Conservation (phyloP, 441 rosid genomes). For the Omphalea diandra region DNA sequence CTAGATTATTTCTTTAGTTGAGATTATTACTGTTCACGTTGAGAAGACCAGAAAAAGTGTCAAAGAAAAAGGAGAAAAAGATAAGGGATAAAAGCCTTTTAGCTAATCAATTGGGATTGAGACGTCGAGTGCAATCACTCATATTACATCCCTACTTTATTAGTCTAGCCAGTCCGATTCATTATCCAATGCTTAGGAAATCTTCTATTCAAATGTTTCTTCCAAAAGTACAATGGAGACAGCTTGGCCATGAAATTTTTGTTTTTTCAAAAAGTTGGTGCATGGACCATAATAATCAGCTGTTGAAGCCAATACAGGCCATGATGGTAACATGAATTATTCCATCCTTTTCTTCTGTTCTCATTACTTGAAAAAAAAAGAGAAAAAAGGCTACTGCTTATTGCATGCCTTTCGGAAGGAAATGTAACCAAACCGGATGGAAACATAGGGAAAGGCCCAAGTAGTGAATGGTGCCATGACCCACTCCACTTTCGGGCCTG, state of each 20-base stretch:
- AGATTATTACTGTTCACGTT: background rate
- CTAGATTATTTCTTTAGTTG: background rate
- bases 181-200: constrained; percentile 4
- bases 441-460: background rate
- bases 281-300: constrained; percentile 12
- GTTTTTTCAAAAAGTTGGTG: constrained; percentile 6
- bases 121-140: constrained; percentile 7
- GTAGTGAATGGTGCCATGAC: background rate
- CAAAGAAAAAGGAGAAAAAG: constrained; percentile 12
- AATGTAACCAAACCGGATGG: too few relatives aligned
- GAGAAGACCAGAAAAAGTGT: background rate
- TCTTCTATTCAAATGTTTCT: background rate
- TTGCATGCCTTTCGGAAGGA: background rate
- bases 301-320: background rate
- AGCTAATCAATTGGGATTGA: constrained; percentile 14
- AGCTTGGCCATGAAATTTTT: constrained; percentile 16
- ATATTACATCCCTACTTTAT: constrained; percentile 5
- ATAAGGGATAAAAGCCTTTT: constrained; percentile 8
- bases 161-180: background rate
- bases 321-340: background rate
- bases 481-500: constrained; percentile 1
- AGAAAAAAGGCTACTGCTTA: background rate
- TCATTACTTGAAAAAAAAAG: background rate
- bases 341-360: background rate
- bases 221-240: background rate